These are phyloP conservation scores for Aphanomyces cochlioides DNA, from an alignment of 352 stramenopile genomes.

Conservation along the genomic window DNA sequence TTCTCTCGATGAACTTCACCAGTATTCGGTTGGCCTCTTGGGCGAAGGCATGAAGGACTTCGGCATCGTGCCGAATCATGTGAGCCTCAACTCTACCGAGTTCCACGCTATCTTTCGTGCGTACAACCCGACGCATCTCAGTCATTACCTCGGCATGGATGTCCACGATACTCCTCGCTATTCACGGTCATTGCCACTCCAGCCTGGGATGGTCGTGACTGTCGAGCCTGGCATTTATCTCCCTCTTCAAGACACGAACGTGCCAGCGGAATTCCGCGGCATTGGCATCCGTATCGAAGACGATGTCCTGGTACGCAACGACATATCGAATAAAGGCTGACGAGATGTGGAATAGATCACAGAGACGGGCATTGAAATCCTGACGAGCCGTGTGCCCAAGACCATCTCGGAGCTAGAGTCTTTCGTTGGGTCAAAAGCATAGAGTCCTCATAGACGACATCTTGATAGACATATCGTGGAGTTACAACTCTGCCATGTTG, in stretches of 20 bases:
- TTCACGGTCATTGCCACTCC: slow-evolving; percentile 49
- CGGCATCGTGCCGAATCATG: slow-evolving; percentile 49
- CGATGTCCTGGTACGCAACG: slow-evolving; percentile 64
- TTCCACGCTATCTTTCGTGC: slow-evolving; percentile 57
- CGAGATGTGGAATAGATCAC: slow-evolving; percentile 60
- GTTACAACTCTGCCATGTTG: too few species aligned
- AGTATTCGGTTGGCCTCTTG: slow-evolving; percentile 70
- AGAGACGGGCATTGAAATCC: slow-evolving; percentile 67
- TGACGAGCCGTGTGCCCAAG: slow-evolving; percentile 63
- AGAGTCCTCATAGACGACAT: too few species aligned
- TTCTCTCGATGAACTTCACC: slow-evolving; percentile 67
- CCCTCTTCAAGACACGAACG: slow-evolving; percentile 58
- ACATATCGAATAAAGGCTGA: not conserved
- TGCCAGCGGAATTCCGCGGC: slow-evolving; percentile 70
- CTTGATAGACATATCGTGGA: too few species aligned
- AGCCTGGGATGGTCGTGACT: slow-evolving; percentile 76
- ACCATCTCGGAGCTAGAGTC: slow-evolving; percentile 63
- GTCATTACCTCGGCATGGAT: slow-evolving; percentile 81
- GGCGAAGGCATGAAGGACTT: slow-evolving; percentile 57
- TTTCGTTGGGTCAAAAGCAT: slow-evolving; percentile 30
- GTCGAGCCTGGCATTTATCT: slow-evolving; percentile 82
- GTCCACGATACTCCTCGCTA: slow-evolving; percentile 77
- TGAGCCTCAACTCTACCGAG: slow-evolving; percentile 37
- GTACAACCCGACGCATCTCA: slow-evolving; percentile 85
- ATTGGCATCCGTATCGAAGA: slow-evolving; percentile 85